These are phyloP conservation scores for Suhomyces terraborum DNA, from an alignment of 1,139 yeast species.

Conservation along the genomic window DNA sequence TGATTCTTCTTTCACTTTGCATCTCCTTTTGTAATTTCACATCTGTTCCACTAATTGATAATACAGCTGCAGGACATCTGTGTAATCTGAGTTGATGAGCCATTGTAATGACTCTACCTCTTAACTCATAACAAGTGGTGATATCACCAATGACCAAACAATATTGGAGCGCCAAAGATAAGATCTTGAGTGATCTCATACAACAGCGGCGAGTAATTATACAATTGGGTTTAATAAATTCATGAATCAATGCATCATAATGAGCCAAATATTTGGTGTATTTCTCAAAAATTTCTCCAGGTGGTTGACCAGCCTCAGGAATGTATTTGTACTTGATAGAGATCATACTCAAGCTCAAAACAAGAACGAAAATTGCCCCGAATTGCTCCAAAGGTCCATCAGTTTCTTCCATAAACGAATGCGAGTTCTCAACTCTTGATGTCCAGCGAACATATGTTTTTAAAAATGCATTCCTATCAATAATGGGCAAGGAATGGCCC, in stretches of 20 bases:
- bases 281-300: constrained; percentile 19
- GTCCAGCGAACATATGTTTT: constrained; percentile 54
- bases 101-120: constrained; percentile 80
- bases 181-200: constrained; percentile 68
- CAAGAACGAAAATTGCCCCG: constrained; percentile 60
- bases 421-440: constrained; percentile 36
- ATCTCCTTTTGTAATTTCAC: constrained; percentile 55
- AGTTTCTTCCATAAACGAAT: constrained; percentile 13
- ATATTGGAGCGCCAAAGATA: constrained; percentile 69
- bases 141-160: constrained; percentile 75
- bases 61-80: constrained; percentile 83
- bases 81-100: constrained; percentile 84
- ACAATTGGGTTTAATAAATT: constrained; percentile 55
- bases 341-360: constrained; percentile 62
- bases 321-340: constrained; percentile 34
- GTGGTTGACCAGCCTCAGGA: constrained; percentile 15
- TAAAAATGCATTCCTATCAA: constrained; percentile 67
- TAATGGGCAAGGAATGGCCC: constrained; percentile 69
- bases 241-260: constrained; percentile 54
- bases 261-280: constrained; percentile 37
- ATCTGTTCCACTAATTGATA: constrained; percentile 47
- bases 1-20: constrained; percentile 78
- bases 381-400: constrained; percentile 52
- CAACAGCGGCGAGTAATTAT: constrained; percentile 58
- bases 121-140: constrained; percentile 68